Conservation (phyloP, 1,139 yeast species). For the Debaryomyces sp. region DNA sequence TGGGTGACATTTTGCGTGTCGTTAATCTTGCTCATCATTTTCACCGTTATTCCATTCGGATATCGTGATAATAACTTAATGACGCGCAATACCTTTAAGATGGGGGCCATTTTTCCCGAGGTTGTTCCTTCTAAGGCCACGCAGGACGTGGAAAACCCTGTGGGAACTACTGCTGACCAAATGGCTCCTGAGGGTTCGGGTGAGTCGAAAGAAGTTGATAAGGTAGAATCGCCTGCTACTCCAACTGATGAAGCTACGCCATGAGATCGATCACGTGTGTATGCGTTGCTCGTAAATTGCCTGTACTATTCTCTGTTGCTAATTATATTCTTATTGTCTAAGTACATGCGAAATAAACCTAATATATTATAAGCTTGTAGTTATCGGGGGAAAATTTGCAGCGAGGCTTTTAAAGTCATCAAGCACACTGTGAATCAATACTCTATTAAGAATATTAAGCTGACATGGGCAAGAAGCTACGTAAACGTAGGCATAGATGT, state of each 20-base stretch:
- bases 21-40: slow-evolving; percentile 24
- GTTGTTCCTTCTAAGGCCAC: slow-evolving; percentile 7
- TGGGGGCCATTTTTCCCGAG: slow-evolving; percentile 13
- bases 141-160: neutral
- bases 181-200: neutral
- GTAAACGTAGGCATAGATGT: neutral
- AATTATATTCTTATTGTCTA: neutral
- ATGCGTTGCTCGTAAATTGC: neutral
- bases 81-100: slow-evolving; percentile 8
- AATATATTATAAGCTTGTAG: neutral
- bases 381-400: neutral
- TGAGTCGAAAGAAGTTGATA: neutral
- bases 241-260: neutral
- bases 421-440: neutral
- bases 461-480: neutral
- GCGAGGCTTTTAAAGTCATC: neutral
- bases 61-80: slow-evolving; percentile 5
- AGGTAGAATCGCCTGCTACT: neutral
- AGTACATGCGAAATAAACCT: neutral
- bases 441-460: neutral
- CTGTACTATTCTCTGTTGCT: neutral
- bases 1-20: slow-evolving; percentile 31
- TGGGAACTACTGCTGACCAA: neutral
- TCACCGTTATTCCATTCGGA: slow-evolving; percentile 24
- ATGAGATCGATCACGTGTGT: neutral